phyloP scores from a whole-genome alignment of 2,329 filamentous ascomycete species.

The Sporothrix protearum region DNA sequence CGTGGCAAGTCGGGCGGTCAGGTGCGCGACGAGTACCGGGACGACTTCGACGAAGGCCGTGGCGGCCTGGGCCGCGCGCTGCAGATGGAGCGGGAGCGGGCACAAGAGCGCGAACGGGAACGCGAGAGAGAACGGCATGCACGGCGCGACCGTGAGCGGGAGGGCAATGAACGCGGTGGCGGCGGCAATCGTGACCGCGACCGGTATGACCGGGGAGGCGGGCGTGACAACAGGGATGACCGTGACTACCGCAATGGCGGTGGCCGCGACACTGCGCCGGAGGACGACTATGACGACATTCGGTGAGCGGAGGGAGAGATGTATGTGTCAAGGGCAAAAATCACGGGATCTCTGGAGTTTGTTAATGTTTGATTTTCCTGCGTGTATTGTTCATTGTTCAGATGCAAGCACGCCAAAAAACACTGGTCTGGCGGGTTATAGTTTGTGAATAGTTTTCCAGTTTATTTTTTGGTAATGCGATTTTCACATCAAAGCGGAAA shows the following conservation, averaged over 20 bases:
- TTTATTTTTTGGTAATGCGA: neutral
- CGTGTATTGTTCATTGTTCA: neutral
- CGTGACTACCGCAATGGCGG: conserved; percentile 17
- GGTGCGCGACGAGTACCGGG: conserved; percentile 94
- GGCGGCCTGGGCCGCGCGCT: conserved; percentile 83
- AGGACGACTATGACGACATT: conserved; percentile 57
- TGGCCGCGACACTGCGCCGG: conserved; percentile 41
- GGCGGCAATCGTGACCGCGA: conserved; percentile 11
- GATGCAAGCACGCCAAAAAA: neutral
- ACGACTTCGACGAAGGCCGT: conserved; percentile 92
- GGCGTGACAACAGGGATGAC: neutral
- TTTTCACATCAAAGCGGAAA: neutral
- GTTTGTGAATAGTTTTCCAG: neutral
- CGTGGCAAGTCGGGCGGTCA: conserved; percentile 94
- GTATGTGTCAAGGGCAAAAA: neutral
- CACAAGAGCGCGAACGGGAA: conserved; percentile 53
- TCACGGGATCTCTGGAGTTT: neutral
- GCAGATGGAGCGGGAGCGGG: conserved; percentile 47
- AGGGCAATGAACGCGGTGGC: conserved; percentile 20
- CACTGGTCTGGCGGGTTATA: neutral
- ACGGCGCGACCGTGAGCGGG: conserved; percentile 41
- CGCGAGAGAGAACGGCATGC: conserved; percentile 34
- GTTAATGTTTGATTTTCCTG: neutral
- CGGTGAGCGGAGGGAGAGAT: conserved; percentile 39
- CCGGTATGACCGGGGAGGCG: conserved; percentile 1